These are phyloP conservation scores for Monosporascus sp. DNA, from an alignment of 2,329 filamentous ascomycete genomes.

Conservation along the genomic window DNA sequence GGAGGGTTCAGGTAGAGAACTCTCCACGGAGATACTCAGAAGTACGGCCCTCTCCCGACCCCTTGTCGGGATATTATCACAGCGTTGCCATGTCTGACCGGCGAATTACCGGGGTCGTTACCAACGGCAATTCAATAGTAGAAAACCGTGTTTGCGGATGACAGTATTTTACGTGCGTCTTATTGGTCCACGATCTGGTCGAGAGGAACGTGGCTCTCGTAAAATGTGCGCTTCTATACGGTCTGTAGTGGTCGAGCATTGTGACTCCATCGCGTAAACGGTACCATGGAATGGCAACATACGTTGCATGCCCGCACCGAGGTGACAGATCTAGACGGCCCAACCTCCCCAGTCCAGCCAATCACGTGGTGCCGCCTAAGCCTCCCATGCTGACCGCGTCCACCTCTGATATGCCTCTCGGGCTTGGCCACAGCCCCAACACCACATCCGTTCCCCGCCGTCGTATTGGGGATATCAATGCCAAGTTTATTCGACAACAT, in stretches of 20 bases:
- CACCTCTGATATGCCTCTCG: background rate
- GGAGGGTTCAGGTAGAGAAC: background rate
- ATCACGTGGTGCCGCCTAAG: background rate
- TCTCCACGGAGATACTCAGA: background rate
- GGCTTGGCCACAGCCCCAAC: background rate
- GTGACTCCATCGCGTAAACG: background rate
- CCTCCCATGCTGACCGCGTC: background rate
- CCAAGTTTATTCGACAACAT: background rate
- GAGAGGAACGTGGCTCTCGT: background rate
- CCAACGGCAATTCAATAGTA: background rate
- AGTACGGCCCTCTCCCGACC: background rate
- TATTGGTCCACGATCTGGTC: conserved; percentile 2
- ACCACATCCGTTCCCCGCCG: background rate
- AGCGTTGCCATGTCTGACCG: background rate
- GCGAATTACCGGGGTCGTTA: background rate
- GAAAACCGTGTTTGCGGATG: background rate
- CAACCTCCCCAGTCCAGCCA: background rate
- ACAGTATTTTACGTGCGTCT: background rate
- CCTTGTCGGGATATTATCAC: background rate
- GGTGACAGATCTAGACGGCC: background rate
- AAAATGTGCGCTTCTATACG: conserved; percentile 1
- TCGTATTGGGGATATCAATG: background rate
- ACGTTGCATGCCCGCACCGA: background rate
- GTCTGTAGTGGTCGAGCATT: background rate
- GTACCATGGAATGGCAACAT: background rate